Evolutionary conservation across 2,329 filamentous ascomycete genomes (phyloP).

Genomic region (Apiospora hydei): DNA sequence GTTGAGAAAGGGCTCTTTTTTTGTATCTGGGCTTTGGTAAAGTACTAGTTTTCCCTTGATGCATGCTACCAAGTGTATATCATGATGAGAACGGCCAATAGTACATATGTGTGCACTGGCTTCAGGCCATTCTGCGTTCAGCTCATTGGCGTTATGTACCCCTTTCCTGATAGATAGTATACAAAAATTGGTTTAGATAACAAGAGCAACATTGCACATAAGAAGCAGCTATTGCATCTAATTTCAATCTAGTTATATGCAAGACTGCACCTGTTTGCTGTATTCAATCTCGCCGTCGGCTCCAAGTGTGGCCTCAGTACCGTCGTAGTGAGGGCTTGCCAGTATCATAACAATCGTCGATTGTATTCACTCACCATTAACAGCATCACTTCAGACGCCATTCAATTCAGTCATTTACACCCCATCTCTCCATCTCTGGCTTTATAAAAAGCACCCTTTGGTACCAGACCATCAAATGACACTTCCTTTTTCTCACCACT

Average conservation of each 20-base stretch:
- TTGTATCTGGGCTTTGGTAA: too few species aligned
- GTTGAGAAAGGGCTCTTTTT: neutral
- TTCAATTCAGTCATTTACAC: neutral
- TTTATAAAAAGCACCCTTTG: neutral
- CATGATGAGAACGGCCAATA: neutral
- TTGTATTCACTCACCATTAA: neutral
- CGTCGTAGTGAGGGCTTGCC: neutral
- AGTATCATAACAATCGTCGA: neutral
- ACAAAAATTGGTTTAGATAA: fast-evolving
- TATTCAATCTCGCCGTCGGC: neutral
- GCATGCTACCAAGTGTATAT: neutral
- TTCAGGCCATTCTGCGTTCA: neutral
- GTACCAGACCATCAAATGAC: neutral
- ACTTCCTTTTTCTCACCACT: neutral
- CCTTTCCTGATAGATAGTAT: neutral
- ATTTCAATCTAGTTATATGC: too few species aligned
- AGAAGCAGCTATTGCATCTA: neutral
- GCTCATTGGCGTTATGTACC: neutral
- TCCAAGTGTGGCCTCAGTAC: neutral
- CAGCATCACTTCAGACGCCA: neutral
- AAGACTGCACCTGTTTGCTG: neutral
- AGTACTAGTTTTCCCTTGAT: neutral
- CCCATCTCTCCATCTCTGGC: too few species aligned
- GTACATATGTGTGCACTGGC: neutral
- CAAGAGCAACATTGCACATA: neutral